These are phyloP conservation scores for Gossypium sturtianum DNA, from an alignment of 345 rosid genomes.

Conservation along the genomic window DNA sequence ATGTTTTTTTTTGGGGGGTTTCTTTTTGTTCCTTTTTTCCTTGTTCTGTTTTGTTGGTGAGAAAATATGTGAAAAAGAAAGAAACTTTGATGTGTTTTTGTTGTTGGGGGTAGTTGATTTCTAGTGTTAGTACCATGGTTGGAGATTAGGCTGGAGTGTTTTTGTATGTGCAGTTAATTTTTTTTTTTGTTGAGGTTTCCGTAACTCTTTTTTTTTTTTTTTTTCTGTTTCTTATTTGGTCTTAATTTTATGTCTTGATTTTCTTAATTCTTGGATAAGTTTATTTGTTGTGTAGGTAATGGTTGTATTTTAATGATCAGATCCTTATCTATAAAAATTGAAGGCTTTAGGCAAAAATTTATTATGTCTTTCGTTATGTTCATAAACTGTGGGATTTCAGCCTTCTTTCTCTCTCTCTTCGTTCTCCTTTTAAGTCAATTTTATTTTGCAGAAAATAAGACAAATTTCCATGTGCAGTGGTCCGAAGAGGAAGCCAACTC, in stretches of 20 bases:
- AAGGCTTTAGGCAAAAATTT: constrained; percentile 1
- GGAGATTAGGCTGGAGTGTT: constrained; percentile 3
- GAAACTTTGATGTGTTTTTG: constrained; percentile 27
- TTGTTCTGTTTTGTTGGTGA: constrained; percentile 22
- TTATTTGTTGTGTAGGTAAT: constrained; percentile 8
- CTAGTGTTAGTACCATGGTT: neutral
- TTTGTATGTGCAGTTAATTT: neutral
- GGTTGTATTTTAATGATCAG: constrained; percentile 11
- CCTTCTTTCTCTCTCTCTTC: neutral
- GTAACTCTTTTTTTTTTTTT: constrained; percentile 28
- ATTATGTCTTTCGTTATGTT: constrained; percentile 4
- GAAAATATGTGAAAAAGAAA: constrained; percentile 19
- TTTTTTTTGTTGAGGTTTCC: neutral
- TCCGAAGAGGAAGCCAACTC: constrained; percentile 29
- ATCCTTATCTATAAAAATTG: constrained; percentile 11
- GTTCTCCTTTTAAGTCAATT: neutral
- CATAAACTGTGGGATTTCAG: neutral
- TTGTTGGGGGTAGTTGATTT: constrained; percentile 20
- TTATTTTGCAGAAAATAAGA: constrained; percentile 21
- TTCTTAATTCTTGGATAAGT: constrained; percentile 9
- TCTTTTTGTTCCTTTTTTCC: neutral
- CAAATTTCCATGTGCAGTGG: constrained; percentile 42
- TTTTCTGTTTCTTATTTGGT: constrained; percentile 22
- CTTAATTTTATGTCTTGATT: neutral
- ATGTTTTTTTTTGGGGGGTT: neutral